Percentiles rank a stretch among this genome's conserved stretches.
These are phyloP conservation scores for Colletotrichum phormii DNA, from an alignment of 2,329 filamentous ascomycete species.

Conservation along the genomic window DNA sequence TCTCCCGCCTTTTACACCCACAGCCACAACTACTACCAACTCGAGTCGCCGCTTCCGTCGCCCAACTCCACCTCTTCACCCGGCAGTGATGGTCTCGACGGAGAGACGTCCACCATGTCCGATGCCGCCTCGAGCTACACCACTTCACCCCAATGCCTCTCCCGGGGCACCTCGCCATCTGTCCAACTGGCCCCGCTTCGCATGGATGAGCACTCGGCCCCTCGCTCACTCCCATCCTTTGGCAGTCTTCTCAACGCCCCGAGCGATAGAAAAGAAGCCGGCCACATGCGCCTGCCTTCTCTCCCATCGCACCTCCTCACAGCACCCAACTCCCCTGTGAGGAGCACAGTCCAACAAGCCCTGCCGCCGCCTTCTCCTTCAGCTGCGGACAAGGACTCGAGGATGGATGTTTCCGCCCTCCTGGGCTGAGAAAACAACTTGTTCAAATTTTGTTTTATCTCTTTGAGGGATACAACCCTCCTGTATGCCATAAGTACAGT, in stretches of 20 bases:
- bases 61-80: slow-evolving; percentile 61
- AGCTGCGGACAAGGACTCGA: slow-evolving; percentile 36
- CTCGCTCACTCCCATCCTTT: slow-evolving; percentile 45
- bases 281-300: slow-evolving; percentile 2
- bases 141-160: slow-evolving; percentile 61
- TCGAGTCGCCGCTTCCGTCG: slow-evolving; percentile 50
- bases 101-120: slow-evolving; percentile 76
- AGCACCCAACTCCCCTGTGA: slow-evolving; percentile 48
- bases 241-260: slow-evolving; percentile 34
- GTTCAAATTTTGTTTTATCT: not conserved
- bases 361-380: slow-evolving; percentile 34
- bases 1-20: slow-evolving; percentile 35
- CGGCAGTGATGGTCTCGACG: slow-evolving; percentile 65
- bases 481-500: not conserved
- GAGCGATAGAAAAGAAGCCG: slow-evolving; percentile 31
- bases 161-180: slow-evolving; percentile 50
- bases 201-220: slow-evolving; percentile 30
- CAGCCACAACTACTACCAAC: slow-evolving; percentile 40
- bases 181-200: slow-evolving; percentile 55
- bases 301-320: slow-evolving; percentile 43
- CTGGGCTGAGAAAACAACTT: slow-evolving; percentile 5
- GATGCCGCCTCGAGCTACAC: slow-evolving; percentile 75
- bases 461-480: not conserved
- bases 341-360: slow-evolving; percentile 6
- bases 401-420: slow-evolving; percentile 32